phyloP scores from a whole-genome alignment of 225 moss, liverwort and hornwort species.

The Antitrichia curtipendula region DNA sequence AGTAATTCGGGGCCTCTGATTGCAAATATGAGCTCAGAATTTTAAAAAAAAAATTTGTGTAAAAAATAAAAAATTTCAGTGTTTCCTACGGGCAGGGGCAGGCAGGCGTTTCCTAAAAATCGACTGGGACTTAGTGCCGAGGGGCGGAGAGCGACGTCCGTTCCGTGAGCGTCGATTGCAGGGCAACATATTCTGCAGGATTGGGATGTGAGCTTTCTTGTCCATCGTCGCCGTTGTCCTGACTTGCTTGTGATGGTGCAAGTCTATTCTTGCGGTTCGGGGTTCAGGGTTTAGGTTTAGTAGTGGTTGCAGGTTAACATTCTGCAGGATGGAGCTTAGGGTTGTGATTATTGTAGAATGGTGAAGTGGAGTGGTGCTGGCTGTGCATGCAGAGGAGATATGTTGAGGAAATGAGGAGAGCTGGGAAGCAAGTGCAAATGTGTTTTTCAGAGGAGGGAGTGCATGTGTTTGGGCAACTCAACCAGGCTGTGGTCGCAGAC shows the following conservation, averaged over 20 bases:
- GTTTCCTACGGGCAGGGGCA: no score
- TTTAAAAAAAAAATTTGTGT: no score
- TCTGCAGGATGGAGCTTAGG: no score
- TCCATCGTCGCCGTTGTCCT: neutral
- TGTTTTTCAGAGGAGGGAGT: constrained; percentile 15
- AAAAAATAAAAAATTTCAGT: no score
- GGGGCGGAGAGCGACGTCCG: no score
- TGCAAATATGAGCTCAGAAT: no score
- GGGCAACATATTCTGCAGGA: constrained; percentile 31
- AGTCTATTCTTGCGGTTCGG: neutral
- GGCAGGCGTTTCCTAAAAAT: no score
- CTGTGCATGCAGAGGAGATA: constrained; percentile 15
- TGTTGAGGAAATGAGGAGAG: constrained; percentile 20
- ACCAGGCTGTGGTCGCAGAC: neutral
- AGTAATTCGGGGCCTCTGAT: no score
- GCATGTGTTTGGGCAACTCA: neutral
- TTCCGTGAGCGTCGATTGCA: no score
- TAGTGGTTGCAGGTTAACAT: no score
- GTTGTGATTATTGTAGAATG: neutral
- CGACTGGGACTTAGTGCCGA: no score
- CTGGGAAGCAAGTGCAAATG: constrained; percentile 19
- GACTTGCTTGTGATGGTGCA: neutral
- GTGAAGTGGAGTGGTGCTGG: neutral
- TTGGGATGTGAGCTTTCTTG: constrained; percentile 5
- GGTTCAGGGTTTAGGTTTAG: neutral